These are phyloP conservation scores for Plenodomus lindquistii DNA, from an alignment of 2,329 filamentous ascomycete genomes.

Conservation along the genomic window DNA sequence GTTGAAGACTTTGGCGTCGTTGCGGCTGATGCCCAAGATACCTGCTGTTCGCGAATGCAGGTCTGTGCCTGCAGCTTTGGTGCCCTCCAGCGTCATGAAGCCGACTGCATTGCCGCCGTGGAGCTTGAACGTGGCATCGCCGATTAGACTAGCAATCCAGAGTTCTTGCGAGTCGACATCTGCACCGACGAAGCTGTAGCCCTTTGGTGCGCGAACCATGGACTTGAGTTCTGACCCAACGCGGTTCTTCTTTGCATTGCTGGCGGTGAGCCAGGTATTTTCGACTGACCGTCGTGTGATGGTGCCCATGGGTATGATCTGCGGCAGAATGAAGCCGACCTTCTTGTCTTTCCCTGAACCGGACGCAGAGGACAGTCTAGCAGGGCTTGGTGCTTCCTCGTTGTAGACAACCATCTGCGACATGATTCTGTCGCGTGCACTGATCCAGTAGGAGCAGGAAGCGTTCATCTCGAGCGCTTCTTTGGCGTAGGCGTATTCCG, in stretches of 20 bases:
- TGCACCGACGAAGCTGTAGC: slow-evolving; percentile 92
- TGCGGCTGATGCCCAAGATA: slow-evolving; percentile 91
- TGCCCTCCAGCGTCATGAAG: slow-evolving; percentile 98
- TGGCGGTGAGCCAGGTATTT: slow-evolving; percentile 97
- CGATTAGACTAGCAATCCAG: slow-evolving; percentile 95
- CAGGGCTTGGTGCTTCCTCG: slow-evolving; percentile 53
- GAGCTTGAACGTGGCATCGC: slow-evolving; percentile 90
- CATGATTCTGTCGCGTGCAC: slow-evolving; percentile 87
- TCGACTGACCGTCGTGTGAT: slow-evolving; percentile 93
- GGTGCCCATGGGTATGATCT: slow-evolving; percentile 97
- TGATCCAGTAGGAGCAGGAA: slow-evolving; percentile 99
- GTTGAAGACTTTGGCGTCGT: slow-evolving; percentile 97
- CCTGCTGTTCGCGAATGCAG: slow-evolving; percentile 89
- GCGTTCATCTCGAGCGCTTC: slow-evolving; percentile 98
- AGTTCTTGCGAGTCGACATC: slow-evolving; percentile 97
- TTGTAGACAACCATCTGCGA: slow-evolving; percentile 95
- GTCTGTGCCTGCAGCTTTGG: slow-evolving; percentile 91
- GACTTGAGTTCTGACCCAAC: slow-evolving; percentile 97
- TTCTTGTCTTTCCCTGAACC: slow-evolving; percentile 21
- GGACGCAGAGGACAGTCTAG: slow-evolving; percentile 28
- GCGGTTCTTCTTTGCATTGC: slow-evolving; percentile 93
- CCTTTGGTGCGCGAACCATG: slow-evolving; percentile 89
- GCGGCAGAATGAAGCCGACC: slow-evolving; percentile 87
- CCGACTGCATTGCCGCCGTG: slow-evolving; percentile 97
- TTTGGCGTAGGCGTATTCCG: slow-evolving; percentile 86